Evolutionary conservation across 2,329 filamentous ascomycete species (phyloP).

Genomic region (Cladophialophora immunda): DNA sequence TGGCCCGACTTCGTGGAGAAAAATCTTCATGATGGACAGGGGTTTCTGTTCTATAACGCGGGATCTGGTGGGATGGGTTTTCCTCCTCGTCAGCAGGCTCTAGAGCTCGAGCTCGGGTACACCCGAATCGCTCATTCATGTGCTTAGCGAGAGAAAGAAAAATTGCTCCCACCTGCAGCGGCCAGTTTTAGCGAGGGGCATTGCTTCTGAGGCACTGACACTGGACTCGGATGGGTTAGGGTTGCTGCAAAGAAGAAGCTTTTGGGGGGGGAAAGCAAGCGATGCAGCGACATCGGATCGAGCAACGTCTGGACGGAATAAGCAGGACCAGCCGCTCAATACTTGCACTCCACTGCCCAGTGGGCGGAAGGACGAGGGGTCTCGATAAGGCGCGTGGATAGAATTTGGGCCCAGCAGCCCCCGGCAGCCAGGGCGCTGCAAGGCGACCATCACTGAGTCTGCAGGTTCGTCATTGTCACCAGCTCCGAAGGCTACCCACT

Average conservation of each 20-base stretch:
- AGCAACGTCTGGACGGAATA: slow-evolving; percentile 1
- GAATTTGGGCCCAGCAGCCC: background rate
- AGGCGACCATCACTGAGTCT: background rate
- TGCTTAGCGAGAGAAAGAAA: background rate
- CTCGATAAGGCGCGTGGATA: slow-evolving; percentile 8
- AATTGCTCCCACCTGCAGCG: background rate
- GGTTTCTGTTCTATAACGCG: background rate
- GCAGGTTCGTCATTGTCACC: background rate
- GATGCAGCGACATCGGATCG: slow-evolving; percentile 33
- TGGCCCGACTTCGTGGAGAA: slow-evolving; percentile 1
- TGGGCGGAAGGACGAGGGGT: background rate
- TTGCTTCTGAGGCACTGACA: slow-evolving; percentile 21
- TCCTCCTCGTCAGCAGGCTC: background rate
- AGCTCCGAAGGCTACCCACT: background rate
- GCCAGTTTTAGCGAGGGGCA: background rate
- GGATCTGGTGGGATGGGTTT: background rate
- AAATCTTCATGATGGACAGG: background rate
- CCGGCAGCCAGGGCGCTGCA: background rate
- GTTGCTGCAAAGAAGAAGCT: background rate
- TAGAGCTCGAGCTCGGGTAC: background rate
- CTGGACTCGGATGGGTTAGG: background rate
- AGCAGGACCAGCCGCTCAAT: slow-evolving; percentile 1
- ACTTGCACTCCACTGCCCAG: background rate
- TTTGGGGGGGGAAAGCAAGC: background rate
- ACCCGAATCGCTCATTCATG: background rate